Base-by-base conservation (phyloP, 441 rosid genomes). In the Dalechampia spathulata region DNA sequence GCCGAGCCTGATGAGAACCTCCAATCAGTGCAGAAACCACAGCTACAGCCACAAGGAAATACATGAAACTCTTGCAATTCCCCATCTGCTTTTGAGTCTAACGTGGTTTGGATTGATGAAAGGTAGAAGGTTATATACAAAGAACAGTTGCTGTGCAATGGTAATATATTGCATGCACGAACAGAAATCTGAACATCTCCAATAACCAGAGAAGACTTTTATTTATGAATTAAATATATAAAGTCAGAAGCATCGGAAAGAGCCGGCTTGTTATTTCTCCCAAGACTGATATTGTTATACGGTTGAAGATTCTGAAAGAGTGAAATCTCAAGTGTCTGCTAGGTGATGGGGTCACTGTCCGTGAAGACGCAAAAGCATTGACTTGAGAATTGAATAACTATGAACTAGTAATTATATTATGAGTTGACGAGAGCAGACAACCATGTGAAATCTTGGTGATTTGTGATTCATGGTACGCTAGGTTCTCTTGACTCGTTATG, bases 261-360 rank as follows among this genome's bases (percentile, higher is more conserved):
- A 74, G 75, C 72, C 72, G 65, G 73, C 72, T 26, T 26, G 37
- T 68, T 14, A 7, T 14, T 46, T n/a, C 13, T 45, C 16, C 30
- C n/a, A 7, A n/a, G 21, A 16, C 23, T 46, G 13, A 9, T 41
- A 17, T 10, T 7, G 12, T 52, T 25, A 30, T 11, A 12, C 5
- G 37, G 58, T 30, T 34, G 3, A 17, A 23, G 2, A 2, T n/a
- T 42, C 2, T 23, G 27, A 28, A 34, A 19, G 0, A 7, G 1
- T 30, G 1, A 30, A 28, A 6, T 51, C 6, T 20, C 17, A 30
- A 13, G 6, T 6, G 13, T 32, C 28, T 9, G 28, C 20, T 21
- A 6, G 63, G 52, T 50, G 28, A 41, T 7, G 32, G 28, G 65
- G n/a, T 66, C 56, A 43, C 60, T 26, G 30, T 62, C 64, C 32